A percentile compares a stretch with the other conserved stretches of the same genome.
Conservation (phyloP, 306 rosid species). For the Fagus crenata region DNA sequence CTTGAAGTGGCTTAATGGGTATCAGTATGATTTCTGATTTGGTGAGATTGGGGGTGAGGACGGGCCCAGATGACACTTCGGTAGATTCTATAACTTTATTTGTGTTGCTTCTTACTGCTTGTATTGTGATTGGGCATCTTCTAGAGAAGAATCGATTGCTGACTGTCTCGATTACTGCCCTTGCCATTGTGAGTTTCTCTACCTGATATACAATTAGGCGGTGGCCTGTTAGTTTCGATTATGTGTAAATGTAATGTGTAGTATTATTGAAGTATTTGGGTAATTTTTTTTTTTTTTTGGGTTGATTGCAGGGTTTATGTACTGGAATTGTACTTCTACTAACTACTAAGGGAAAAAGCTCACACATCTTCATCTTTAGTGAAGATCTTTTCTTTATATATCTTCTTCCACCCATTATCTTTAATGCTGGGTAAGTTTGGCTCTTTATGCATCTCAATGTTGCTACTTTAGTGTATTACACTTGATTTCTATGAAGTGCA, state of each 20-base stretch:
- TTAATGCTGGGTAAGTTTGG: conserved; percentile 71
- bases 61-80: conserved; percentile 26
- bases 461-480: neutral
- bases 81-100: conserved; percentile 48
- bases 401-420: conserved; percentile 74
- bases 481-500: neutral
- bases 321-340: conserved; percentile 54
- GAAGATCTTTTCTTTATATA: conserved; percentile 64
- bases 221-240: neutral
- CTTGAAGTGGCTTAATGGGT: conserved; percentile 27
- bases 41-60: conserved; percentile 15
- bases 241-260: neutral
- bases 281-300: conserved; percentile 6
- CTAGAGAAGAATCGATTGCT: conserved; percentile 57
- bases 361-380: conserved; percentile 47
- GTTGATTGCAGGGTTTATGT: conserved; percentile 52
- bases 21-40: conserved; percentile 21
- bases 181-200: conserved; percentile 54
- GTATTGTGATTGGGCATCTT: conserved; percentile 61
- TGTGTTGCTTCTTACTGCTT: conserved; percentile 54
- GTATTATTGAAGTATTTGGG: conserved; percentile 10
- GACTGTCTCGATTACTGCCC: conserved; percentile 57
- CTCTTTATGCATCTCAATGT: neutral
- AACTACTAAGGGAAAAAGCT: conserved; percentile 46
- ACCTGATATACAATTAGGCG: conserved; percentile 4